These are phyloP conservation scores for Monosporozyma aerobia DNA, from an alignment of 805 yeast genomes.

Conservation along the genomic window DNA sequence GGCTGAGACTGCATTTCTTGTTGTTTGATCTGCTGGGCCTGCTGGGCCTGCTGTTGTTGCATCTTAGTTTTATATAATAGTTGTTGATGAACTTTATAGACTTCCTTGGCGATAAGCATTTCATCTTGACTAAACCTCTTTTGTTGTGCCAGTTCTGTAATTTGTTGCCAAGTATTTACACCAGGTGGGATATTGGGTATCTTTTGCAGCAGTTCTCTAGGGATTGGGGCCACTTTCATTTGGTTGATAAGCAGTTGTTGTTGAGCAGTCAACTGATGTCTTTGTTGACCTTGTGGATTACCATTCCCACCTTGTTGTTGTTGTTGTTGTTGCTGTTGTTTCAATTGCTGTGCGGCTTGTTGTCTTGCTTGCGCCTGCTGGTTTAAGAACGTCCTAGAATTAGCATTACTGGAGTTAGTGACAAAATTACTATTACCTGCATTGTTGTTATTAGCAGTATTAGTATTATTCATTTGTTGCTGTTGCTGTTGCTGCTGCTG, in stretches of 20 bases:
- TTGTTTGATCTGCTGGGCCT: constrained; percentile 17
- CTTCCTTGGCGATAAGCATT: constrained; percentile 23
- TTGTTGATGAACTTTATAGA: constrained; percentile 60
- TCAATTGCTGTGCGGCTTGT: constrained; percentile 40
- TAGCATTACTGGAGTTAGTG: constrained; percentile 19
- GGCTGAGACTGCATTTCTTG: constrained; percentile 12
- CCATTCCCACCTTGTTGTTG: constrained; percentile 15
- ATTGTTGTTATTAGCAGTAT: constrained; percentile 24
- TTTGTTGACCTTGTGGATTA: constrained; percentile 31
- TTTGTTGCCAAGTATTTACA: constrained; percentile 63
- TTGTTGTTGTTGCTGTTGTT: constrained; percentile 17
- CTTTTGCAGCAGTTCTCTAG: constrained; percentile 20
- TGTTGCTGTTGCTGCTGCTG: background rate
- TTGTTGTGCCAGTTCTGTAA: constrained; percentile 28
- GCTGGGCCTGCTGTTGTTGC: constrained; percentile 29
- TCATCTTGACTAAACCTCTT: constrained; percentile 27
- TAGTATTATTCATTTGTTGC: constrained; percentile 9
- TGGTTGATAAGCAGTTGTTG: constrained; percentile 32
- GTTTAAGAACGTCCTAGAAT: constrained; percentile 33
- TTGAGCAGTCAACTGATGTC: constrained; percentile 15
- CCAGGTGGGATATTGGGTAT: constrained; percentile 46
- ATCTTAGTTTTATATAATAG: constrained; percentile 40
- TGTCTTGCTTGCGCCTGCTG: constrained; percentile 47
- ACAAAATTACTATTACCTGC: constrained; percentile 13
- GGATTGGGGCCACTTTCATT: constrained; percentile 56